phyloP scores from a whole-genome alignment of 495 filamentous ascomycete genomes.

The Penicillium canariense region DNA sequence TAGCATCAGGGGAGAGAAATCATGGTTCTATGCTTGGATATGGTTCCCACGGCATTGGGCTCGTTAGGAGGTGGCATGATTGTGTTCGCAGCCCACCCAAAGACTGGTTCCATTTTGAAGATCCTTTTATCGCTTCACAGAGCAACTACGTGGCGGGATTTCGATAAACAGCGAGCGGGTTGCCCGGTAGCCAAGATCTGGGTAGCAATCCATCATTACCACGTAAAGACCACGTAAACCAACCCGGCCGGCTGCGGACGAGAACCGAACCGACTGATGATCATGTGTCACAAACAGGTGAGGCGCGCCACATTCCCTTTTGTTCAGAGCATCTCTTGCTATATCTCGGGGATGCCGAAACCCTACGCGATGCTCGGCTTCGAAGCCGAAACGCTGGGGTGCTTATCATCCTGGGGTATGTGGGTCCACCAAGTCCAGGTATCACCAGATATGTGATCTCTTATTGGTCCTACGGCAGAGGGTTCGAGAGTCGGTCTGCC shows the following conservation, averaged over 20 bases:
- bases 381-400: background rate
- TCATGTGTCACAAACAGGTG: background rate
- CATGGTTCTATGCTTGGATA: too few species aligned
- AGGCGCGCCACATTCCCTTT: background rate
- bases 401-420: background rate
- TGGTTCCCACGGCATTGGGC: too few species aligned
- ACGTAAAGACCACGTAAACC: background rate
- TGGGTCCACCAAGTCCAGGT: background rate
- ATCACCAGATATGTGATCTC: background rate
- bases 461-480: background rate
- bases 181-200: background rate
- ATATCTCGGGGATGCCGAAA: background rate
- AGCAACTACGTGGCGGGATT: background rate
- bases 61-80: too few species aligned
- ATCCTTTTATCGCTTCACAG: too few species aligned
- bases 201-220: background rate
- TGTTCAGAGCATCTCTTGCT: background rate
- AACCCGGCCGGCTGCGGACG: background rate
- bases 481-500: background rate
- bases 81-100: too few species aligned
- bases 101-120: too few species aligned
- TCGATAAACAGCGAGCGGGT: background rate
- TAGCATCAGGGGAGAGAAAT: background rate
- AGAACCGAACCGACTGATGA: background rate
- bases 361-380: background rate